phyloP scores from a whole-genome alignment of 2,329 filamentous ascomycete species.

The Aphanoascus verrucosus region DNA sequence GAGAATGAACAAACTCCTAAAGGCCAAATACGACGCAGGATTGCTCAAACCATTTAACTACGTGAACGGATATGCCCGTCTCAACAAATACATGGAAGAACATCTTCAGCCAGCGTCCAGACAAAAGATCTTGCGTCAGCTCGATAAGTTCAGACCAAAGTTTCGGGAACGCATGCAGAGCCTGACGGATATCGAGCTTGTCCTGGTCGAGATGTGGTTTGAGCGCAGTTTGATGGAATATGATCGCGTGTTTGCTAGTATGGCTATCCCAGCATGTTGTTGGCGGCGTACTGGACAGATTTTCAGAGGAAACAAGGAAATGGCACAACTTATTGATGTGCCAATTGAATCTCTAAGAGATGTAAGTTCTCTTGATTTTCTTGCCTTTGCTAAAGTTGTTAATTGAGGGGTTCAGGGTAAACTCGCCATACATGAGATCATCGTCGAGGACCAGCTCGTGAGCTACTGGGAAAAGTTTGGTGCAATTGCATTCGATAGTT shows the following conservation, averaged over 20 bases:
- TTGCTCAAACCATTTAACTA: conserved; percentile 97
- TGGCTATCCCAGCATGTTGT: conserved; percentile 96
- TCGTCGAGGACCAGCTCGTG: conserved; percentile 88
- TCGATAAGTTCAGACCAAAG: conserved; percentile 87
- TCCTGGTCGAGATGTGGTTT: conserved; percentile 98
- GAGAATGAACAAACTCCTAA: conserved; percentile 86
- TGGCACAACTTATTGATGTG: conserved; percentile 91
- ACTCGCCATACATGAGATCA: conserved; percentile 86
- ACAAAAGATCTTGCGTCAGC: conserved; percentile 80
- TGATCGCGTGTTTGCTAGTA: conserved; percentile 94
- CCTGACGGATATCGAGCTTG: conserved; percentile 84
- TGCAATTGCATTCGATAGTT: conserved; percentile 88
- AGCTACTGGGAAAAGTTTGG: conserved; percentile 99
- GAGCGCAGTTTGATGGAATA: conserved; percentile 95
- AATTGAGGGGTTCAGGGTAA: conserved; percentile 56
- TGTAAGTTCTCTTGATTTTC: conserved; percentile 45
- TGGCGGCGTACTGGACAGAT: conserved; percentile 97
- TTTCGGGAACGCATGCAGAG: conserved; percentile 91
- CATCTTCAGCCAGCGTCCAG: conserved; percentile 74
- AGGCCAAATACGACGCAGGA: conserved; percentile 92
- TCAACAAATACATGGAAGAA: conserved; percentile 84
- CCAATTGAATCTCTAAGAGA: conserved; percentile 84
- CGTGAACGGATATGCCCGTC: conserved; percentile 82
- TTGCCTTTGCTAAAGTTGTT: not conserved
- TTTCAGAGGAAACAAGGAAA: conserved; percentile 94